Conservation (phyloP, 2,329 filamentous ascomycete species). For the Fusarium sp. region DNA sequence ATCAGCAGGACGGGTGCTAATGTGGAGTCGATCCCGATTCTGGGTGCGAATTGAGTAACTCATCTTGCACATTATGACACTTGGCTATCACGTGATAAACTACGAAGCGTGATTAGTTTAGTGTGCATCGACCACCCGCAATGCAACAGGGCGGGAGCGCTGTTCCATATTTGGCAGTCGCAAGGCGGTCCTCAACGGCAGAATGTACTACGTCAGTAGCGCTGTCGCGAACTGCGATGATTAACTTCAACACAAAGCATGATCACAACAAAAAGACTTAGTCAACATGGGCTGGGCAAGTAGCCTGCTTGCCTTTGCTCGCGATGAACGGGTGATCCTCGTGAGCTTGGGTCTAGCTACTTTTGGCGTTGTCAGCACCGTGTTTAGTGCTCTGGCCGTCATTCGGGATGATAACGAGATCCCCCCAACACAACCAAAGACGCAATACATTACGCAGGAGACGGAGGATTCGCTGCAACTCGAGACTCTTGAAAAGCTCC, state of each 20-base stretch:
- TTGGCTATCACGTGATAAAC: background rate
- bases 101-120: conserved; percentile 4
- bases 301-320: conserved; percentile 52
- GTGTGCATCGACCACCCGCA: background rate
- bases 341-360: conserved; percentile 71
- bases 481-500: conserved; percentile 77
- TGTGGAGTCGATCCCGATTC: conserved; percentile 21
- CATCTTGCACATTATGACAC: background rate
- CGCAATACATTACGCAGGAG: conserved; percentile 82
- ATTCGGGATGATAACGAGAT: conserved; percentile 78
- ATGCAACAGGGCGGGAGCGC: background rate
- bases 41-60: too few relatives aligned
- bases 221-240: background rate
- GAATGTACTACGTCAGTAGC: conserved; percentile 40
- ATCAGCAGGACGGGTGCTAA: conserved; percentile 26
- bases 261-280: conserved; percentile 31
- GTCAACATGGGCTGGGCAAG: conserved; percentile 59
- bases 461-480: conserved; percentile 80
- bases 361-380: conserved; percentile 70
- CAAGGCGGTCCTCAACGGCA: conserved; percentile 32
- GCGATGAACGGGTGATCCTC: conserved; percentile 70
- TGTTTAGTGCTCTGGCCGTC: conserved; percentile 71
- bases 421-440: conserved; percentile 74
- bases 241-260: conserved; percentile 24
- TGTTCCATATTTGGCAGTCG: background rate